A percentile compares a stretch with the other conserved stretches of the same genome.
phyloP scores from a whole-genome alignment of 495 filamentous ascomycete species.

The Hypoxylon fragiforme region DNA sequence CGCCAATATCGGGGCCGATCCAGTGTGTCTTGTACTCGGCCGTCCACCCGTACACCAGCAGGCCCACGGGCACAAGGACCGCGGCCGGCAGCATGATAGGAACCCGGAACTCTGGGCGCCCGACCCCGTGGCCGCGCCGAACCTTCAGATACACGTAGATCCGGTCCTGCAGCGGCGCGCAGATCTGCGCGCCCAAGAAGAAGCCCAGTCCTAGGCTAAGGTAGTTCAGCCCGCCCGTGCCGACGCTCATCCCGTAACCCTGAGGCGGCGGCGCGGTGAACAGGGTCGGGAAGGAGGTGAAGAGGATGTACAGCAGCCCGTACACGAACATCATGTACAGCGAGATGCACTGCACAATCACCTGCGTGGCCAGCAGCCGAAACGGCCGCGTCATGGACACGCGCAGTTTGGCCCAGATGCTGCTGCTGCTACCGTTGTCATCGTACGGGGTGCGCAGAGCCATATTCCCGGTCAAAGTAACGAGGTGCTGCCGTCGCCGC shows the following conservation, averaged over 20 bases:
- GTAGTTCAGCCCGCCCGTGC: constrained; percentile 69
- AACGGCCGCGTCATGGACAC: constrained; percentile 59
- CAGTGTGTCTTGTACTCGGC: constrained; percentile 65
- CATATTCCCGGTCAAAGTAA: constrained; percentile 58
- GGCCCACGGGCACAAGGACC: constrained; percentile 61
- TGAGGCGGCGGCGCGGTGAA: constrained; percentile 48
- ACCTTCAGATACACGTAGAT: constrained; percentile 67
- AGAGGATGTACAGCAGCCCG: constrained; percentile 72
- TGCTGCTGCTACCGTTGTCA: constrained; percentile 40
- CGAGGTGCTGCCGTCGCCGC: constrained; percentile 58
- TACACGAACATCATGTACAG: constrained; percentile 64
- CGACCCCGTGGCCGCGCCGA: constrained; percentile 40
- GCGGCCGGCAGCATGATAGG: constrained; percentile 61
- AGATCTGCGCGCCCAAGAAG: constrained; percentile 65
- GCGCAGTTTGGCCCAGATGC: constrained; percentile 46
- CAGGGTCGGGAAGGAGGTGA: constrained; percentile 68
- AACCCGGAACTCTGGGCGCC: constrained; percentile 67
- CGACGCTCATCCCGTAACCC: constrained; percentile 62
- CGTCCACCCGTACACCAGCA: constrained; percentile 76
- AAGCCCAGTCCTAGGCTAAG: constrained; percentile 72
- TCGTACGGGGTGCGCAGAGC: constrained; percentile 68
- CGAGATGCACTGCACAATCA: constrained; percentile 58
- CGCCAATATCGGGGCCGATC: constrained; percentile 75
- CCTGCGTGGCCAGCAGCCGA: constrained; percentile 60
- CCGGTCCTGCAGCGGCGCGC: constrained; percentile 63